Base-by-base conservation (phyloP, 139 green algal genomes). In the Chlorokybus atmophyticus region DNA sequence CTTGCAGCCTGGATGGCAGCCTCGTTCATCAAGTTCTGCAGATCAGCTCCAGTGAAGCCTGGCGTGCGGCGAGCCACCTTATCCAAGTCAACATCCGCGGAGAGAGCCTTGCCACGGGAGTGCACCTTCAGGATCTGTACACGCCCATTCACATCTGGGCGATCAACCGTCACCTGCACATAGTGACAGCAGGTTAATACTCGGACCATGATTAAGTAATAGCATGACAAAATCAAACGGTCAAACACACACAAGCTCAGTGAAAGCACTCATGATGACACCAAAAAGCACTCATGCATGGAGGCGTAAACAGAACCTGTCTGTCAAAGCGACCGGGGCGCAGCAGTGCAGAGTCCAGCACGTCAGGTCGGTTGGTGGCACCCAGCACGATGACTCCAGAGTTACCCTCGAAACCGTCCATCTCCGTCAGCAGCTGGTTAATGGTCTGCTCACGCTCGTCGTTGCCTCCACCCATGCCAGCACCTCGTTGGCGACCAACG, bases 1-100 rank as follows among this genome's bases (percentile, higher is more conserved):
- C 92, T 77, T 0, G 92, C 92, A 23, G 92, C 92, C 60, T 98
- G 64, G 69, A 99, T 98, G 53, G 92, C 92, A 1, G 92, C 85
- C 83, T 99, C 92, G 70, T 99, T 99, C 87, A 98, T 95, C 35
- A 99, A 79, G 81, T 98, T 98, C 80, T 95, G 84, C 65, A 99
- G 77, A 65, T 98, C 92, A 25, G 92, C 92, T 47, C 91, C 86
- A 29, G 80, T 83, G 60, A 85, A 87, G 24, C 80, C 79, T 10
- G 75, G 75, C 17, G 73, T 80, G 52, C 74, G 66, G 31, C 74
- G 52, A 4, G 74, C 72, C 26, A 81, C 32, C 60, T 79, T 81
- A 4, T 81, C 74, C 8, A 80, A 71, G 50, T 81, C 74, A 38
- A 81, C 71, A 50, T 81, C 74, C 57, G 58, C 58, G 2, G 40